Evolutionary conservation across 129 eudicot species (phyloP).

Genomic region (Lactuca sativa): DNA sequence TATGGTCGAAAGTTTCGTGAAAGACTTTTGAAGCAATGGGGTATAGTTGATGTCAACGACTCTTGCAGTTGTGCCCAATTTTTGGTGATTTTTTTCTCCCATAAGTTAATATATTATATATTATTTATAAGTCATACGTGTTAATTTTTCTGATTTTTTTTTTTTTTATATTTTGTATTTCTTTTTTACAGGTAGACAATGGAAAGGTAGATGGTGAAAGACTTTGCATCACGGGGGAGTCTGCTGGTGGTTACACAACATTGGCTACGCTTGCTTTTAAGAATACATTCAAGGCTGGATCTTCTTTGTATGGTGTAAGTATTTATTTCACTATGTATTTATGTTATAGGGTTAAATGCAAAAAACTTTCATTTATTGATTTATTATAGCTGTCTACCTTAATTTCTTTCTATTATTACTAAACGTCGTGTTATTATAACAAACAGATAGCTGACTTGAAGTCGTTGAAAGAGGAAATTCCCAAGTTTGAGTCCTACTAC

Average conservation of each 20-base stretch:
- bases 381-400: neutral
- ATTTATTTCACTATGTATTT: neutral
- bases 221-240: conserved; percentile 54
- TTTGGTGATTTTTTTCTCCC: conserved; percentile 29
- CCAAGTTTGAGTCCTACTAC: conserved; percentile 45
- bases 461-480: conserved; percentile 36
- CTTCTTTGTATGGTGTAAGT: conserved; percentile 56
- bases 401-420: neutral
- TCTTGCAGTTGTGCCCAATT: conserved; percentile 43
- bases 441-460: conserved; percentile 46
- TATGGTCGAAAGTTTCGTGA: conserved; percentile 56
- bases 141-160: neutral
- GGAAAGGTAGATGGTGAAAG: conserved; percentile 46
- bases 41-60: conserved; percentile 51
- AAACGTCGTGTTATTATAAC: neutral
- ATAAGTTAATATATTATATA: neutral
- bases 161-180: neutral
- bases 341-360: neutral
- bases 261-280: conserved; percentile 48
- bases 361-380: neutral
- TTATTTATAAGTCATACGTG: neutral
- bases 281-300: conserved; percentile 49
- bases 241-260: conserved; percentile 61
- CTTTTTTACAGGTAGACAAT: conserved; percentile 33
- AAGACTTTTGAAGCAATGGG: conserved; percentile 48